phyloP scores from a whole-genome alignment of 1,284 basidiomycete genomes.

The Marasmius oreades region DNA sequence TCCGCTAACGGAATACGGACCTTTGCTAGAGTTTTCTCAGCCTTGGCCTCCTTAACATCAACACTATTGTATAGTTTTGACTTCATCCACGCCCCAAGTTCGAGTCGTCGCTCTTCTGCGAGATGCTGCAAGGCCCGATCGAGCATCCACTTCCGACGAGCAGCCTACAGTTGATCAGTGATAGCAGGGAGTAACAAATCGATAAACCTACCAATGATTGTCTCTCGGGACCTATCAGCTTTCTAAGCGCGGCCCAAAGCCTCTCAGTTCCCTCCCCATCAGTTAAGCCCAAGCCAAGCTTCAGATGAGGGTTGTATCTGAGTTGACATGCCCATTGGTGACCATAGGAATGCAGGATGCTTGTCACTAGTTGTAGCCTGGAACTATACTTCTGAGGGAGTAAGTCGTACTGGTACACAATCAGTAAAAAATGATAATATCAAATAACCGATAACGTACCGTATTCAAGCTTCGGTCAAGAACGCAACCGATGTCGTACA shows the following conservation, averaged over 20 bases:
- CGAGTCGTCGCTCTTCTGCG: background rate
- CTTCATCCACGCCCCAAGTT: too few species aligned
- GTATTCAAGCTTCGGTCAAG: conserved; percentile 27
- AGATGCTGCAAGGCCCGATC: background rate
- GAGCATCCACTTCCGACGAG: background rate
- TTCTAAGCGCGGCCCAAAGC: too few species aligned
- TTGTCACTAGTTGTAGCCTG: conserved; percentile 26
- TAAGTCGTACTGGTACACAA: background rate
- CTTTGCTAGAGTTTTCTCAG: background rate
- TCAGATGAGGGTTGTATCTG: too few species aligned
- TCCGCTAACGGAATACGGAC: background rate
- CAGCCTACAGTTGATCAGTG: background rate
- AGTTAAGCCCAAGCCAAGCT: too few species aligned
- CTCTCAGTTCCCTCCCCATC: too few species aligned
- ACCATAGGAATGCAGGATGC: conserved; percentile 27
- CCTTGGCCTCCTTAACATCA: background rate
- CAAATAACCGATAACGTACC: conserved; percentile 22
- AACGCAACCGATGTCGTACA: too few species aligned
- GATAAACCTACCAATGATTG: background rate
- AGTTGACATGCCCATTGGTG: too few species aligned
- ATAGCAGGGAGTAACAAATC: background rate
- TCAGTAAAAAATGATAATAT: background rate
- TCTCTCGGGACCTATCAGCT: too few species aligned
- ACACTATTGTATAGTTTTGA: background rate
- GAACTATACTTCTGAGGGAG: background rate